phyloP scores from a whole-genome alignment of 352 stramenopile genomes.

The Phytophthora ramorum region DNA sequence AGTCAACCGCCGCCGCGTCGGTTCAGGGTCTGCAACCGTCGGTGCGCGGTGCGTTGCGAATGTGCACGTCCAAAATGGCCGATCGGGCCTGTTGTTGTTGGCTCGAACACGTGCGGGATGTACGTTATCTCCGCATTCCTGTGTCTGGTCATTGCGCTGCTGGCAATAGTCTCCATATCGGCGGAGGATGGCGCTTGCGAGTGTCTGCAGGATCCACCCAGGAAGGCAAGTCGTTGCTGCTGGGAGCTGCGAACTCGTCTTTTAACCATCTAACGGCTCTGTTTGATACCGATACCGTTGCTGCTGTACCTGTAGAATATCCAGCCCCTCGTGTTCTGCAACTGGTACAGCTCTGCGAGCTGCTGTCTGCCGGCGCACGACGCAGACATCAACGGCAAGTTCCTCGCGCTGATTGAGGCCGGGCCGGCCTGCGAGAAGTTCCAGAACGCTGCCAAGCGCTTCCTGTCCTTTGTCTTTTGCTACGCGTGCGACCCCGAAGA shows the following conservation, averaged over 20 bases:
- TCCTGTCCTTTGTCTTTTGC: constrained; percentile 52
- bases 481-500: constrained; percentile 53
- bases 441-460: constrained; percentile 71
- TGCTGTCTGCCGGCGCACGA: constrained; percentile 79
- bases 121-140: constrained; percentile 4
- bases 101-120: constrained; percentile 19
- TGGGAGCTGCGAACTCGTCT: background rate
- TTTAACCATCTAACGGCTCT: constrained; percentile 9
- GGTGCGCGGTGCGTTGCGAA: background rate
- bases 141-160: constrained; percentile 13
- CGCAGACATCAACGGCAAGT: constrained; percentile 64
- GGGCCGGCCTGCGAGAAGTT: constrained; percentile 74
- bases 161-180: background rate
- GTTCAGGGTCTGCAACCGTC: constrained; percentile 25
- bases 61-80: constrained; percentile 10
- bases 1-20: constrained; percentile 13
- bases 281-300: constrained; percentile 3
- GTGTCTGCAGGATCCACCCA: constrained; percentile 35
- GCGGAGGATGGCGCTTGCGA: constrained; percentile 23
- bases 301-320: constrained; percentile 49
- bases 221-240: constrained; percentile 20
- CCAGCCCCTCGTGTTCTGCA: constrained; percentile 77
- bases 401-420: constrained; percentile 67
- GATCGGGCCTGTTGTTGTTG: constrained; percentile 10
- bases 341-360: constrained; percentile 66